Percentiles rank a stretch among this genome's conserved stretches.
phyloP scores from a whole-genome alignment of 2,329 filamentous ascomycete species.

The Cryphonectria nitschkei region DNA sequence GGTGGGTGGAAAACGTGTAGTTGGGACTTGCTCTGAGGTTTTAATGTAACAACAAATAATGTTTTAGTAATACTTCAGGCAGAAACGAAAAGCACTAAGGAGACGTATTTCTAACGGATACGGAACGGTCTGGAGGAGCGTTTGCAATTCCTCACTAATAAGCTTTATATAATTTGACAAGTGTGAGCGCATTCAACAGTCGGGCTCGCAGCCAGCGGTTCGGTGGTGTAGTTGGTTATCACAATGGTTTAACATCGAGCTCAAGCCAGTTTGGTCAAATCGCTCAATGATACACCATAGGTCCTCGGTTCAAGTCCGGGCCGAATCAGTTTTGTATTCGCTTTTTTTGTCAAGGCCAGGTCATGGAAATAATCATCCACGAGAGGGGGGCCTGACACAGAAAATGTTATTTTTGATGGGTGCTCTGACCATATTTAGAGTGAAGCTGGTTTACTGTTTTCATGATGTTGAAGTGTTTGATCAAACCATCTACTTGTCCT shows the following conservation, averaged over 20 bases:
- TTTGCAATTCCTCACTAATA: background rate
- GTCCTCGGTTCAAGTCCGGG: slow-evolving; percentile 9
- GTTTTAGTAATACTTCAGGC: too few relatives aligned
- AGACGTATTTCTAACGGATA: background rate
- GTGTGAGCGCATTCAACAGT: background rate
- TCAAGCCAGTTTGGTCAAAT: too few relatives aligned
- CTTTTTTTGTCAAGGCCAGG: background rate
- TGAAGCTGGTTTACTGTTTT: too few relatives aligned
- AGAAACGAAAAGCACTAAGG: too few relatives aligned
- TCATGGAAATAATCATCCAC: too few relatives aligned
- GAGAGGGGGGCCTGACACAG: too few relatives aligned
- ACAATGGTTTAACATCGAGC: slow-evolving; percentile 51
- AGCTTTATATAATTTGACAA: background rate
- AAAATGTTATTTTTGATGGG: background rate
- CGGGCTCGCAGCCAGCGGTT: background rate
- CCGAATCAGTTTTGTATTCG: background rate
- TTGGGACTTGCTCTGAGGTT: too few relatives aligned
- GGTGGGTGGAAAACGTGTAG: too few relatives aligned
- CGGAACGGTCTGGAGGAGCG: background rate
- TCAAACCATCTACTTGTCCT: too few relatives aligned
- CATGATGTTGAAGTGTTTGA: background rate
- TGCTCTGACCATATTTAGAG: too few relatives aligned
- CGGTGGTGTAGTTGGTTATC: slow-evolving; percentile 49
- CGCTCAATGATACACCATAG: background rate
- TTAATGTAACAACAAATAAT: too few relatives aligned